phyloP scores from a whole-genome alignment of 345 rosid genomes.

The Cardiospermum halicacabum region DNA sequence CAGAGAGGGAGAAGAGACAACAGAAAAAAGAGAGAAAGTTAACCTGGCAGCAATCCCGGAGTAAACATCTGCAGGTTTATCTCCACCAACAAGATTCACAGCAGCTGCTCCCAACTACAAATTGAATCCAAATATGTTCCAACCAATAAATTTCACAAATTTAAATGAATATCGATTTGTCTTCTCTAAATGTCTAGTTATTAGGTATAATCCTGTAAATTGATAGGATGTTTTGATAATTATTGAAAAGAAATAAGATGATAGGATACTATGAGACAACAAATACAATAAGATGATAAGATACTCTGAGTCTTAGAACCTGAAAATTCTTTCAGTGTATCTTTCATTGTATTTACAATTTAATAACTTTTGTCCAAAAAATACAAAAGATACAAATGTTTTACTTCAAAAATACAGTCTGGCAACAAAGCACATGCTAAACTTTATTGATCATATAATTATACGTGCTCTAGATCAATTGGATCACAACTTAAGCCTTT shows the following conservation, averaged over 20 bases:
- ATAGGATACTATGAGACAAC: no score
- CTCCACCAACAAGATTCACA: slow-evolving; percentile 89
- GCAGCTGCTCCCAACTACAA: slow-evolving; percentile 93
- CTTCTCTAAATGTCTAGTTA: neutral
- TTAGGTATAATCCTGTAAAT: no score
- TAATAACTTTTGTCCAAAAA: no score
- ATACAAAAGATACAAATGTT: neutral
- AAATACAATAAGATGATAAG: neutral
- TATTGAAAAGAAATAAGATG: no score
- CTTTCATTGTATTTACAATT: no score
- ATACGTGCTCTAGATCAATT: neutral
- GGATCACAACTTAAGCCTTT: neutral
- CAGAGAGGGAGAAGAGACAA: neutral
- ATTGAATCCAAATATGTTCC: slow-evolving; percentile 16
- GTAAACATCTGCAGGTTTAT: slow-evolving; percentile 93
- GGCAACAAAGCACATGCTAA: neutral
- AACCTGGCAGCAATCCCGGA: slow-evolving; percentile 90
- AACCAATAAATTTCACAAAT: neutral
- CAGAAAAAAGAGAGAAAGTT: slow-evolving; percentile 14
- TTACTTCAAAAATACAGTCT: neutral
- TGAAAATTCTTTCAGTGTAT: neutral
- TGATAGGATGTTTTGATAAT: no score
- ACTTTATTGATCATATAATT: neutral
- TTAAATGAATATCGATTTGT: neutral
- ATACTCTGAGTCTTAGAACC: neutral